Evolutionary conservation across 73 alveolate species (phyloP), one percentile per base, ranked within the genome.

Genomic region (Paramecium octaurelia): DNA sequence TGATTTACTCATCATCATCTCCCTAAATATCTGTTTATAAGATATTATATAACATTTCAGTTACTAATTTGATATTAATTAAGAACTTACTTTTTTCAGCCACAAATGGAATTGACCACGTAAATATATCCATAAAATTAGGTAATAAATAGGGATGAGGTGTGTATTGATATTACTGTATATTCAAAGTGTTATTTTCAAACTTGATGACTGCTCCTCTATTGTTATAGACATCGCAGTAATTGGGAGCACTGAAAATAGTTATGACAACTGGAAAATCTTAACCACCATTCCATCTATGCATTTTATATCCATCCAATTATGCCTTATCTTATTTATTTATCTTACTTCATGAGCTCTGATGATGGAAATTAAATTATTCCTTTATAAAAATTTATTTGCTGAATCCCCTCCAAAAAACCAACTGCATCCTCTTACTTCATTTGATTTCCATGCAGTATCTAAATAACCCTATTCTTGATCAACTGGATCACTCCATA

Each of bases 201-300:
- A 97, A 96, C 93, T 96, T 97, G 24, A 97, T 96, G 40, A 97
- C 95, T 2, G 99, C 99, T 14, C 98, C 99, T 90, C 96, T 96
- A 84, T 97, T 97, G 75, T 95, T 96, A 86, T 97, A 97, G 54
- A 97, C 99, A 96, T 97, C 99, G 71, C 99, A 97, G 86, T 97
- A 97, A 93, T 97, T 97, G 1, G 99, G 99, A n/a, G 99, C 99
- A 57, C 97, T 92, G 73, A 97, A 97, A 10, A 97, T 95, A 8
- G 99, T 97, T 42, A 97, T 96, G 27, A 97, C 99, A 8, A 96
- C 98, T 16, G 99, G 99, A 86, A 97, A 97, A 21, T 95, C 99
- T 21, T 93, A 76, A 58, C 92, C 85, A 60, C 97, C 98, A 95
- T 97, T 97, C 99, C 99, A 97, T 92, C 95, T 93, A 92, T 97